Conservation (phyloP, 2,329 filamentous ascomycete genomes). For the Xylaria multiplex region DNA sequence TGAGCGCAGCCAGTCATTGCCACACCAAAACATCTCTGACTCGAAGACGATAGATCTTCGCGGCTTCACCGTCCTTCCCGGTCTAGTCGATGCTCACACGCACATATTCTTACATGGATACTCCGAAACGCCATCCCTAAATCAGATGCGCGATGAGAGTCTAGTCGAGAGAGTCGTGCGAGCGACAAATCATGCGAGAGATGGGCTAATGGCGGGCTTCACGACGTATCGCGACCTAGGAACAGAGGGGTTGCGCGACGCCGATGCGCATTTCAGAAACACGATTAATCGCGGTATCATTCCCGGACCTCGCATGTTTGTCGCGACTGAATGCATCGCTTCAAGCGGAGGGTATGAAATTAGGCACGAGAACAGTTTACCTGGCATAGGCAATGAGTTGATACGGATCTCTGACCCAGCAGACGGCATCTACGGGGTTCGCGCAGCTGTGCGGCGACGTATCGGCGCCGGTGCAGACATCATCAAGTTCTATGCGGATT, state of each 20-base stretch:
- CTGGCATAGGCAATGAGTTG: slow-evolving; percentile 46
- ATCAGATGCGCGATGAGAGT: slow-evolving; percentile 68
- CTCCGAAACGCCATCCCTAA: slow-evolving; percentile 44
- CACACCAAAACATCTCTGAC: slow-evolving; percentile 26
- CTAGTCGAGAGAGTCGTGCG: slow-evolving; percentile 66
- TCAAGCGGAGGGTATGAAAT: slow-evolving; percentile 61
- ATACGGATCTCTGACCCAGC: slow-evolving; percentile 56
- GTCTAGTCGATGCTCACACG: slow-evolving; percentile 65
- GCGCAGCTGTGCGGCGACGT: slow-evolving; percentile 58
- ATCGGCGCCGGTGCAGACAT: slow-evolving; percentile 61
- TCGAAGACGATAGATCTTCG: slow-evolving; percentile 60
- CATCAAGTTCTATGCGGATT: slow-evolving; percentile 64
- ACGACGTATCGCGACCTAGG: slow-evolving; percentile 68
- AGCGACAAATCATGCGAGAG: slow-evolving; percentile 62
- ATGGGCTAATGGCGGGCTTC: slow-evolving; percentile 65
- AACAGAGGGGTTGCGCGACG: slow-evolving; percentile 61
- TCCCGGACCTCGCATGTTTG: slow-evolving; percentile 65
- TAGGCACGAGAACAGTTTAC: slow-evolving; percentile 56
- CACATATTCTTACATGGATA: slow-evolving; percentile 66
- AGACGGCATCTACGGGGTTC: slow-evolving; percentile 59
- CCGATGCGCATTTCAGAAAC: slow-evolving; percentile 63
- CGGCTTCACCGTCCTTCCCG: slow-evolving; percentile 61
- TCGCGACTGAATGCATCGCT: slow-evolving; percentile 62
- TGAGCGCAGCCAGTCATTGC: slow-evolving; percentile 29
- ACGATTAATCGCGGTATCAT: slow-evolving; percentile 64